These are phyloP conservation scores for Leccinum pachyderme DNA, from an alignment of 1,284 basidiomycete species.

Conservation along the genomic window DNA sequence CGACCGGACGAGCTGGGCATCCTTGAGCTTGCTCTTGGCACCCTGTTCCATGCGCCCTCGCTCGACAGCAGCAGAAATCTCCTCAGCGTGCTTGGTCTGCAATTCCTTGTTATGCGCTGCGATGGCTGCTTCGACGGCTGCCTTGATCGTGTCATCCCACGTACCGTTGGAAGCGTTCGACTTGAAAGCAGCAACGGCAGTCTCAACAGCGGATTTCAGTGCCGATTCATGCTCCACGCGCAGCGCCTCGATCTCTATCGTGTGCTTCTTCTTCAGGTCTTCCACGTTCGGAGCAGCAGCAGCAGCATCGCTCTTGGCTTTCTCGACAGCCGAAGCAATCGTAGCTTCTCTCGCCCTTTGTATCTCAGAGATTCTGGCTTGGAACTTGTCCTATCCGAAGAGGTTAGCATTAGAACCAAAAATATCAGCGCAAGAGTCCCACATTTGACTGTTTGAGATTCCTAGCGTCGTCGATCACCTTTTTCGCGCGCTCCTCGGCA, in stretches of 20 bases:
- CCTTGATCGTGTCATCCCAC: slow-evolving; percentile 37
- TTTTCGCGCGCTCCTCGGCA: slow-evolving; percentile 46
- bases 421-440: slow-evolving; percentile 9
- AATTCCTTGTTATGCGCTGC: slow-evolving; percentile 47
- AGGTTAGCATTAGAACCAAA: slow-evolving; percentile 2
- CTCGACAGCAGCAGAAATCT: slow-evolving; percentile 63
- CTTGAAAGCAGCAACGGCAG: slow-evolving; percentile 39
- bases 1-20: slow-evolving; percentile 56
- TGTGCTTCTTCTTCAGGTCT: slow-evolving; percentile 49
- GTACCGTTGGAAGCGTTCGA: slow-evolving; percentile 36
- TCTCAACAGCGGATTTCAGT: slow-evolving; percentile 46
- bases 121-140: slow-evolving; percentile 50
- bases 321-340: slow-evolving; percentile 54
- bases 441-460: slow-evolving; percentile 40
- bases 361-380: slow-evolving; percentile 37
- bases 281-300: slow-evolving; percentile 31
- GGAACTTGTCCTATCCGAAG: slow-evolving; percentile 46
- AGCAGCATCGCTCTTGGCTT: slow-evolving; percentile 44
- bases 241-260: slow-evolving; percentile 55
- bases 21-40: slow-evolving; percentile 66
- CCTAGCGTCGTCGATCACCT: slow-evolving; percentile 45
- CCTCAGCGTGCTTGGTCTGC: slow-evolving; percentile 48
- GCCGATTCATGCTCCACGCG: slow-evolving; percentile 57
- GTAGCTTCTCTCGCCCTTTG: slow-evolving; percentile 40
- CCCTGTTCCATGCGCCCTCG: slow-evolving; percentile 60